Evolutionary conservation across 208 protist genomes (phyloP).

Genomic region (Leishmania aethiopica): DNA sequence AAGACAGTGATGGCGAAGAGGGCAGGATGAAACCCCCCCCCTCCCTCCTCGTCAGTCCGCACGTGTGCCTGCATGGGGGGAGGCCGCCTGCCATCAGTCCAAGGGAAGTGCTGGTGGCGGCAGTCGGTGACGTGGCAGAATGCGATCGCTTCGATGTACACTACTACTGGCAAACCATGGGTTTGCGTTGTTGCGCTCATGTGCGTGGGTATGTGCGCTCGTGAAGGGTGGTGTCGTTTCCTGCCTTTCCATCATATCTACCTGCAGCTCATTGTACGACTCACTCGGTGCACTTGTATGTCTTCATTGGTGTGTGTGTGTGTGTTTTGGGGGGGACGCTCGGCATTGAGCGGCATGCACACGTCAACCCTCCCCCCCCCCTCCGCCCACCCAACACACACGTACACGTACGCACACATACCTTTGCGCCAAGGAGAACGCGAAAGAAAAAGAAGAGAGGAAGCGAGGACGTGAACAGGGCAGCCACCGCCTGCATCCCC

Average conservation of each 20-base stretch:
- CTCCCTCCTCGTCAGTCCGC: not conserved
- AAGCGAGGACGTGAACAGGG: not conserved
- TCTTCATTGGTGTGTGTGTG: not conserved
- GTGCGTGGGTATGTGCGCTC: not conserved
- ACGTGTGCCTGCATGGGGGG: not conserved
- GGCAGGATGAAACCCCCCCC: not conserved
- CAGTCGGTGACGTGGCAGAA: not conserved
- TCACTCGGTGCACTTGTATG: not conserved
- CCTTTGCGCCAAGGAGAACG: not conserved
- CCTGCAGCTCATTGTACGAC: not conserved
- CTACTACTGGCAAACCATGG: not conserved
- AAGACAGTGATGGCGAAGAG: not conserved
- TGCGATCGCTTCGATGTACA: conserved; percentile 19
- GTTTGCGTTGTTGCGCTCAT: not conserved
- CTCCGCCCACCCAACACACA: not conserved
- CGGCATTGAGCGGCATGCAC: not conserved
- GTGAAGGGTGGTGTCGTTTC: not conserved
- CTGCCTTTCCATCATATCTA: not conserved
- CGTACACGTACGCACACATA: not conserved
- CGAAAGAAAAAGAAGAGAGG: not conserved
- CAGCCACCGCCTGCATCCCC: not conserved
- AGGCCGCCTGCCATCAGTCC: not conserved
- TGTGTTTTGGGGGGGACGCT: not conserved
- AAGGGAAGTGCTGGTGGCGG: not conserved
- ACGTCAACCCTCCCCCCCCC: not conserved